These are phyloP conservation scores for Macrocybe gigantea DNA, from an alignment of 768 basidiomycete genomes.

Conservation along the genomic window DNA sequence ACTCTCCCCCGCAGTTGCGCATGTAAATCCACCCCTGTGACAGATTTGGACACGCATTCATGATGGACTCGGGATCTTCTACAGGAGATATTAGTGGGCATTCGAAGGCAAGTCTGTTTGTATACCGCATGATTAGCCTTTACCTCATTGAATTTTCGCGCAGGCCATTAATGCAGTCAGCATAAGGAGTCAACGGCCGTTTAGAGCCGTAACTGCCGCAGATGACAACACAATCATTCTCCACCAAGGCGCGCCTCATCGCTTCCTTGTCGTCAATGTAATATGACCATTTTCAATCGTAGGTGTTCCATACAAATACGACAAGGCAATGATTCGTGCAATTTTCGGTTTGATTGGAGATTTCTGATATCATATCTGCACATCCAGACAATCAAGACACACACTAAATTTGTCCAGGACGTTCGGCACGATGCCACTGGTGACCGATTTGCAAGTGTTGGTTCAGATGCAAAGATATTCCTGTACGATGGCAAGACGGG, in stretches of 20 bases:
- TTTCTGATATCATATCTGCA: background rate
- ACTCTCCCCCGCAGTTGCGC: background rate
- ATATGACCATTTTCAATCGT: background rate
- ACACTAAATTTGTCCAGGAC: slow-evolving; percentile 91
- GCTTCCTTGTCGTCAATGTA: background rate
- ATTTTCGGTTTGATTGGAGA: too few species aligned
- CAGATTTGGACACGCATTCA: slow-evolving; percentile 81
- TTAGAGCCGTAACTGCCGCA: slow-evolving; percentile 81
- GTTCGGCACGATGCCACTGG: slow-evolving; percentile 80
- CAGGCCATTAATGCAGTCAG: slow-evolving; percentile 85
- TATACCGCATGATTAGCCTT: background rate
- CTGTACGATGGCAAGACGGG: slow-evolving; percentile 89
- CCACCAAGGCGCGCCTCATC: slow-evolving; percentile 53
- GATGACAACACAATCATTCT: slow-evolving; percentile 83
- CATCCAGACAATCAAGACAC: slow-evolving; percentile 71
- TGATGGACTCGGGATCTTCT: slow-evolving; percentile 78
- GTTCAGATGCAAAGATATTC: slow-evolving; percentile 83
- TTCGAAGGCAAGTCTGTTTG: slow-evolving; percentile 55
- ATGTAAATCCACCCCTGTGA: background rate
- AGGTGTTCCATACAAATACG: slow-evolving; percentile 87
- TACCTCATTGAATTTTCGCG: background rate
- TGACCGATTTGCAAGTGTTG: slow-evolving; percentile 80
- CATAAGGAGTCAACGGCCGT: slow-evolving; percentile 85
- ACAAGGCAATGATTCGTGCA: slow-evolving; percentile 44
- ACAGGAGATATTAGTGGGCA: slow-evolving; percentile 89